Base-by-base conservation (phyloP, 2,329 filamentous ascomycete species). In the Coccinonectria pachysandricola region DNA sequence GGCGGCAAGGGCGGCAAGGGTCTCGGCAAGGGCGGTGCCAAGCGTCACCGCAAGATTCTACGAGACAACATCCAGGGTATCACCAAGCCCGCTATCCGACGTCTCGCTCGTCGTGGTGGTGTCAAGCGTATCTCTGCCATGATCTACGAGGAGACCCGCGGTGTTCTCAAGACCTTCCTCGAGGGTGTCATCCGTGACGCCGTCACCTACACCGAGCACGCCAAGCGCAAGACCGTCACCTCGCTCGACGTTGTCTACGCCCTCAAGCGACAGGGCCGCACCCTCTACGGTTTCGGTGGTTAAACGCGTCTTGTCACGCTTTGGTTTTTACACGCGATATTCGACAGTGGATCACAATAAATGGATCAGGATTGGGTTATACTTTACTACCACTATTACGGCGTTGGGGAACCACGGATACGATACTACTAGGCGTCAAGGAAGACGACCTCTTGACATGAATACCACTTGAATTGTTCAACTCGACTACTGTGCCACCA, bases 21-120 rank as follows among this genome's bases (percentile, higher is more conserved):
- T 61, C 85, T 94, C 65, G 87, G 87, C 62, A 94, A 94, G 79
- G 87, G 87, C 46, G 87, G 87, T 63, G 88, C 88, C 66, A 96
- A 95, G 82, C 87, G 87, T 67, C 87, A 95, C 71, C 79, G 88
- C 57, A 95, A 95, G 83, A 95, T 95, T 72, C 75, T 95, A 64
- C 85, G 87, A 67, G 87, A 94, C 81, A 95, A 94, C 82, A 95
- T 95, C 59, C 87, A 95, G 71, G 87, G 87, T 68, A 95, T 95
- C 59, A 95, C 87, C 57, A 95, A 95, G 82, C 87, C 87, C 52
- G 87, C 87, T 53, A 95, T 95, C 66, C 81, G 87, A 55, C 87
- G 87, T 92, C 86, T 95, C 60, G 87, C 87, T 45, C 87, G 87
- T 68, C 86, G 87, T 91, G 87, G 87, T 65, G 87, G 87, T 87